Base-by-base conservation (phyloP, 257 asterid species). In the Scutellaria minor region DNA sequence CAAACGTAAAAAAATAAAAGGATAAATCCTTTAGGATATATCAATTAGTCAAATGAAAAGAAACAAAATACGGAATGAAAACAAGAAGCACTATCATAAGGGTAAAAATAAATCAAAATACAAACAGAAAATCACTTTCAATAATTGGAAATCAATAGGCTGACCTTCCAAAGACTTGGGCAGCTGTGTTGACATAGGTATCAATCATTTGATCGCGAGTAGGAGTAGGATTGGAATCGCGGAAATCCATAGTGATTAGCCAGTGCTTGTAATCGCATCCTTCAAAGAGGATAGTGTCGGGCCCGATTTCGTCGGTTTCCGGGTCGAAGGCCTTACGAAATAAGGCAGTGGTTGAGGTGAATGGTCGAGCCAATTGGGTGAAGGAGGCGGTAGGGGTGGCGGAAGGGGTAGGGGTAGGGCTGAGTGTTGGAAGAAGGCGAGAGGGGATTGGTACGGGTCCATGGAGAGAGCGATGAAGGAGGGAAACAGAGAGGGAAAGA, bases 261-360 rank as follows among this genome's bases (percentile, higher is more conserved):
- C 97, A 94, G 82, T 94, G 99, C 9, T 91, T 90, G 82, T 88
- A 94, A 78, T 94, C 99, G 76, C 98, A 94, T 27, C 99, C 99
- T 86, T 94, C 99, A 72, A 94, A 94, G n/a, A 91, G 87, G 53
- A 94, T 82, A 3, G 97, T 88, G 59, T 91, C 92, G 12, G 96
- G 89, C 2, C 90, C 89, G 44, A 88, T 85, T 70, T 76, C 92
- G 3, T 89, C 95, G 3, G 79, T 72, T 41, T 78, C 81, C 20
- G 86, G 83, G 27, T 90, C 82, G 52, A 75, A 84, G 4, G 80
- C 56, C 80, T 70, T 86, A 59, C 85, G 71, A 39, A 65, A 75
- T 59, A 80, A 83, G 39, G 74, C 1, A 67, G 86, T 9, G 80
- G 89, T 66, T 80, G 87, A 89, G 70, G 78, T 76, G 84, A 83